Evolutionary conservation across 352 stramenopile genomes (phyloP), one percentile per base, ranked within the genome.

Genomic region (Globisporangium cystogenes): DNA sequence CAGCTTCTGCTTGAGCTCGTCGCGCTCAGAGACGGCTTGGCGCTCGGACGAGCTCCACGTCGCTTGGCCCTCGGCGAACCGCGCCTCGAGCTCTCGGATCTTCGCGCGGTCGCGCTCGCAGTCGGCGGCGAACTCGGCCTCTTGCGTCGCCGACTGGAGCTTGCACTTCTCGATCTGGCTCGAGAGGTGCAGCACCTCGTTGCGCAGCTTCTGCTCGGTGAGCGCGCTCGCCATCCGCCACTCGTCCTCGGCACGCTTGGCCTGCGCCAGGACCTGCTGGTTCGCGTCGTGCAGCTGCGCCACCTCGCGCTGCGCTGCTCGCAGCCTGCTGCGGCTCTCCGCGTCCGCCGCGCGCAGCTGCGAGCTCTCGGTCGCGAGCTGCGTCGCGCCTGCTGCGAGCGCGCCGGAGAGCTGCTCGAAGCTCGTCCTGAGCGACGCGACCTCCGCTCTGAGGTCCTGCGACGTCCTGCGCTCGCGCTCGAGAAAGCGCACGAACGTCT

Each of bases 401-500:
- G 23, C 27, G 18, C 3, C 15, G 18, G 33, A 49, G 1, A 78
- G 54, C 10, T 71, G 56, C 33, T 70, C 60, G 21, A 78, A 82
- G 31, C 54, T 63, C 4, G 47, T 55, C 31, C 79, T 77, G 21
- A 88, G 55, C 24, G 62, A 43, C 3, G 44, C 26, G 15, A 82
- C 60, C 39, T 92, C 60, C 1, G 56, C 47, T 2, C 69, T 64
- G 26, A 90, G 57, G 43, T 70, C 54, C 43, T 64, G 59, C 11
- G 74, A 63, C 24, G 69, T 64, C 7, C 52, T 65, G 11, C 76
- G 76, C 57, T 90, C 76, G 14, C 57, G 60, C 64, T 86, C 73
- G 51, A 90, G 67, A 53, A 89, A 92, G n/a, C 59, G 63, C 48
- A 86, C 68, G 46, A 90, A 87, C 3, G 72, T 61, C 74, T 90